Conservation (phyloP, 2,329 filamentous ascomycete genomes). For the Ophiostoma pallidulum region DNA sequence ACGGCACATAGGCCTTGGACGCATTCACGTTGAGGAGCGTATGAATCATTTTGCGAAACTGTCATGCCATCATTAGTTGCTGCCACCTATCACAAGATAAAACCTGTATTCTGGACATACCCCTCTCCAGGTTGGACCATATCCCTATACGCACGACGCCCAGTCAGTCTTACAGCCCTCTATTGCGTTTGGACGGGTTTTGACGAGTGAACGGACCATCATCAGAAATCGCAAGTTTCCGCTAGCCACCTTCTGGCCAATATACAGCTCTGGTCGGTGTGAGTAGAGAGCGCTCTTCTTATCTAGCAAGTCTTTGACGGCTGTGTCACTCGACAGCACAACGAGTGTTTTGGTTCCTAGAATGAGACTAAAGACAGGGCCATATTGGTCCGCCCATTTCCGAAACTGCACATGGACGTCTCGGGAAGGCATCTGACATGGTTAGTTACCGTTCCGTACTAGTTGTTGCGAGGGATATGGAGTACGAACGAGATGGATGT, state of each 20-base stretch:
- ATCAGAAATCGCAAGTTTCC: slow-evolving; percentile 1
- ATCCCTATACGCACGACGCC: too few species aligned
- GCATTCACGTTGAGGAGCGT: slow-evolving; percentile 37
- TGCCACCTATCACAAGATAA: too few species aligned
- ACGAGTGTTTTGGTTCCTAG: slow-evolving; percentile 38
- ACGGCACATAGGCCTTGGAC: slow-evolving; percentile 41
- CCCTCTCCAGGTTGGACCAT: too few species aligned
- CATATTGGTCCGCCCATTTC: slow-evolving; percentile 43
- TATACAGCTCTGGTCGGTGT: slow-evolving; percentile 25
- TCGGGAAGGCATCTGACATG: slow-evolving; percentile 6
- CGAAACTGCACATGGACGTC: slow-evolving; percentile 35
- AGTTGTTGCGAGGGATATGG: neutral
- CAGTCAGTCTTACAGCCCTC: too few species aligned
- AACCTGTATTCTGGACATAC: too few species aligned
- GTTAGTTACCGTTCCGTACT: too few species aligned
- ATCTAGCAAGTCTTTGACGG: slow-evolving; percentile 42
- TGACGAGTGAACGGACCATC: too few species aligned
- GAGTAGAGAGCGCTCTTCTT: slow-evolving; percentile 41
- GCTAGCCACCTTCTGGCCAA: slow-evolving; percentile 15
- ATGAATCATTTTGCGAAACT: slow-evolving; percentile 32
- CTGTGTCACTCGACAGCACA: slow-evolving; percentile 21
- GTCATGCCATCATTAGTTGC: too few species aligned
- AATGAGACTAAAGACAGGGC: slow-evolving; percentile 42
- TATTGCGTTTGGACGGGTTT: too few species aligned
- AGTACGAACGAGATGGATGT: slow-evolving; percentile 24